Evolutionary conservation across 1,284 basidiomycete species (phyloP).

Genomic region (Ganoderma leucocontextum): DNA sequence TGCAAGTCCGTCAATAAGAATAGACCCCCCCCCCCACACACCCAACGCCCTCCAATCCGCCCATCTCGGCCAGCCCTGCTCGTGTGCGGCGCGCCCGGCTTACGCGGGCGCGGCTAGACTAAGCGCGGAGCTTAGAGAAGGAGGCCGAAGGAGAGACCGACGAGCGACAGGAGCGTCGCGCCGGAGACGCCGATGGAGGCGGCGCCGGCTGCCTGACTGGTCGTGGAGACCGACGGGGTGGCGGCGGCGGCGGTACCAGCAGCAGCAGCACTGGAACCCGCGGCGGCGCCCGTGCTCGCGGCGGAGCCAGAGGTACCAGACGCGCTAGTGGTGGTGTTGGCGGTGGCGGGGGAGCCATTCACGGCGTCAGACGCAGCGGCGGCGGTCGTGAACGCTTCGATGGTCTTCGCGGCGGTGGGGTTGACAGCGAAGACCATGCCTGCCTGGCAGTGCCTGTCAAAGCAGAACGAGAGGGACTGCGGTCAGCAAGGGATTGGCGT

Average conservation of each 20-base stretch:
- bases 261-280: constrained; percentile 8
- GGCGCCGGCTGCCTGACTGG: constrained; percentile 25
- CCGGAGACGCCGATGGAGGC: constrained; percentile 36
- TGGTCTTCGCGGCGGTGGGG: constrained; percentile 42
- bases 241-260: constrained; percentile 22
- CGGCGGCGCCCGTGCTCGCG: not conserved
- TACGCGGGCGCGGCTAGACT: constrained; percentile 12
- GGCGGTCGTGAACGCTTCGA: constrained; percentile 45
- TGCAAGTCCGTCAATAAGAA: constrained; percentile 16
- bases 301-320: constrained; percentile 19
- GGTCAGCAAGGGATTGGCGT: not conserved
- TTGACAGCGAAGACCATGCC: constrained; percentile 55
- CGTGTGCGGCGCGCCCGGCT: constrained; percentile 30
- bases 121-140: constrained; percentile 39
- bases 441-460: constrained; percentile 43
- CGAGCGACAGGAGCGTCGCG: constrained; percentile 42
- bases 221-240: constrained; percentile 30
- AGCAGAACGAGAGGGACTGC: constrained; percentile 3
- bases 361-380: constrained; percentile 42
- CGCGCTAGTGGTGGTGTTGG: constrained; percentile 26
- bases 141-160: constrained; percentile 47
- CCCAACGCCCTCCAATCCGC: too few relatives aligned
- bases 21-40: constrained; percentile 5
- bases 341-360: constrained; percentile 26
- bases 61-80: constrained; percentile 5